A percentile compares a stretch with the other conserved stretches of the same genome.
phyloP scores from a whole-genome alignment of 495 filamentous ascomycete genomes.

The Ascobolus immersus region DNA sequence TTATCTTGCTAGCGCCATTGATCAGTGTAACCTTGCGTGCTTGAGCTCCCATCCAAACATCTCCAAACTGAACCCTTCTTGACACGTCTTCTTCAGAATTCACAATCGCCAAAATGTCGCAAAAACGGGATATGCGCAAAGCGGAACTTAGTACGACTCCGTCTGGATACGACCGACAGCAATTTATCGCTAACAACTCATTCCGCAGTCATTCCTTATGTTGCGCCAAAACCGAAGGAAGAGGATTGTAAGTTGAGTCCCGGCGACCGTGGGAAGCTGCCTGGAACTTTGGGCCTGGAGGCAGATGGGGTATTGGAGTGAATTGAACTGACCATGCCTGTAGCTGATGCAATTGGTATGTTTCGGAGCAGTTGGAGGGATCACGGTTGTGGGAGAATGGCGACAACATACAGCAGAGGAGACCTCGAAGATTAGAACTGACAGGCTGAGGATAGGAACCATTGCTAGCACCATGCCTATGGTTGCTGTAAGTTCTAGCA shows the following conservation, averaged over 20 bases:
- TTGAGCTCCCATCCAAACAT: too few species aligned
- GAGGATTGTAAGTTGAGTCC: constrained; percentile 9
- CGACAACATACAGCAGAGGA: not conserved
- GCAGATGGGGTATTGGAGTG: too few species aligned
- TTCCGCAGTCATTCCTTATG: constrained; percentile 13
- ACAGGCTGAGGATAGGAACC: constrained; percentile 7
- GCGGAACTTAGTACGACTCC: constrained; percentile 10
- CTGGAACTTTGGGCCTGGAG: not conserved
- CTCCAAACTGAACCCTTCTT: too few species aligned
- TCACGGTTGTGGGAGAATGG: not conserved
- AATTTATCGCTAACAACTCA: constrained; percentile 1
- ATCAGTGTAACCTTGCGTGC: too few species aligned
- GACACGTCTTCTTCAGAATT: too few species aligned
- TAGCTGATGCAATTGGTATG: constrained; percentile 11
- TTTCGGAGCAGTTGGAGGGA: not conserved
- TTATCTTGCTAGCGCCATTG: too few species aligned
- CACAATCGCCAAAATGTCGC: too few species aligned
- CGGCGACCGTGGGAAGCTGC: not conserved
- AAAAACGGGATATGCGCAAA: too few species aligned
- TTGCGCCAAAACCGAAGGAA: constrained; percentile 7
- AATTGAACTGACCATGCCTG: not conserved
- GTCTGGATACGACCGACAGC: not conserved
- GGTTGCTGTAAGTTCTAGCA: constrained; percentile 9
- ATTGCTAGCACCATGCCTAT: constrained; percentile 14
- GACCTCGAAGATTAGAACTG: constrained; percentile 1